Evolutionary conservation across 306 rosid species (phyloP).

Genomic region (Cucurbita pepo): DNA sequence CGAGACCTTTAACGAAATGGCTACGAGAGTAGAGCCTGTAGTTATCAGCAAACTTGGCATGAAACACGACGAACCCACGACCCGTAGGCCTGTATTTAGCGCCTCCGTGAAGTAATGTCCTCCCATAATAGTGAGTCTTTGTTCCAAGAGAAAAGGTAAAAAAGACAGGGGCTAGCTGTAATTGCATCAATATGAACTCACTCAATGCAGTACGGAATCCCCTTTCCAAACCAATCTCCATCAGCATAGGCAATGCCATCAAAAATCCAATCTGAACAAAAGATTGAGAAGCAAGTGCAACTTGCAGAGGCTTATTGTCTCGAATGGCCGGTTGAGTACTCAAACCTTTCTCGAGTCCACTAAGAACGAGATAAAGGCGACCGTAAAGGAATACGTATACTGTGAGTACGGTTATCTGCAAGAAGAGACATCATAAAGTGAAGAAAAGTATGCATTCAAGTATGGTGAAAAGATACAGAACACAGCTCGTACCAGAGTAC

Average conservation of each 20-base stretch:
- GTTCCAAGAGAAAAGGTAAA: conserved; percentile 96
- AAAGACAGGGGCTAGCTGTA: conserved; percentile 93
- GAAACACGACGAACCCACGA: conserved; percentile 95
- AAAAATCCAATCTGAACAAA: conserved; percentile 93
- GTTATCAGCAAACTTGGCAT: conserved; percentile 97
- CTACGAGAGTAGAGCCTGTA: conserved; percentile 94
- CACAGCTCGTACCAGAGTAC: conserved; percentile 51
- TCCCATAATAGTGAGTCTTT: conserved; percentile 89
- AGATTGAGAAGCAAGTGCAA: conserved; percentile 92
- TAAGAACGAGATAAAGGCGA: conserved; percentile 89
- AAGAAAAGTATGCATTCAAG: neutral
- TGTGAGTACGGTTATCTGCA: conserved; percentile 89
- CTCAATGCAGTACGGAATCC: conserved; percentile 96
- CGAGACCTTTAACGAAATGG: conserved; percentile 95
- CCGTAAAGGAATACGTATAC: conserved; percentile 91
- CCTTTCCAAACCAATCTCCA: conserved; percentile 95
- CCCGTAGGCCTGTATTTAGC: conserved; percentile 94
- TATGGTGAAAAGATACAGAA: neutral
- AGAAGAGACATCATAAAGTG: conserved; percentile 6
- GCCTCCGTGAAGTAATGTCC: conserved; percentile 96
- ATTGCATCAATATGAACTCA: conserved; percentile 84
- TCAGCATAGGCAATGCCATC: conserved; percentile 94
- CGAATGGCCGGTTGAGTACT: conserved; percentile 58
- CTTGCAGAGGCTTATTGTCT: conserved; percentile 95
- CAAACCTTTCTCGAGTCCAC: conserved; percentile 93